Conservation (phyloP, 176 grass and related monocot genomes). For the Phyllostachys edulis region DNA sequence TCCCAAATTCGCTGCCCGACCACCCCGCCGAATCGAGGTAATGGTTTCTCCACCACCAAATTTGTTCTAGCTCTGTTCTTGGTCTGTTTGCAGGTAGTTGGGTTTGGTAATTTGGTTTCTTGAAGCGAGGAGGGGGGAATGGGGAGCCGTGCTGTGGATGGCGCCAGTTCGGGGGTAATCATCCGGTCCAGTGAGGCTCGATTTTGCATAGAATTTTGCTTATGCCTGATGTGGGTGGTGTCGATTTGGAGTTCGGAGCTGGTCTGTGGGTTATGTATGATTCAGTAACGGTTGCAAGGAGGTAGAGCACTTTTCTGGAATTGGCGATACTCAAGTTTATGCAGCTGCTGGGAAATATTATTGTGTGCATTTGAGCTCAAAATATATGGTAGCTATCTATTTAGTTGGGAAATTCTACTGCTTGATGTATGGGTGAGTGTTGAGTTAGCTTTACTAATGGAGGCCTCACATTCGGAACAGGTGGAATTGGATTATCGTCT, state of each 20-base stretch:
- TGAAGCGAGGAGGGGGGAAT: neutral
- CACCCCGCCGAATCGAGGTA: slow-evolving; percentile 9
- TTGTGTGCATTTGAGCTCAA: neutral
- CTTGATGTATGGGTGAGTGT: neutral
- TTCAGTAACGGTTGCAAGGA: neutral
- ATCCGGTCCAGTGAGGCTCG: neutral
- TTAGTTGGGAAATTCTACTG: neutral
- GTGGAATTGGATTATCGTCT: neutral
- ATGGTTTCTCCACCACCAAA: neutral
- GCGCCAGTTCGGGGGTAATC: neutral
- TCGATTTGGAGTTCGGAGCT: neutral
- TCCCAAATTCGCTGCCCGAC: neutral
- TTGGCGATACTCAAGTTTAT: neutral
- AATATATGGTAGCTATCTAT: neutral
- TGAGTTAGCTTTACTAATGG: neutral
- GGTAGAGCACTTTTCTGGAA: neutral
- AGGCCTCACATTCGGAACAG: neutral
- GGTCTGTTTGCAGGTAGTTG: neutral
- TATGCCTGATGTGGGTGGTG: neutral
- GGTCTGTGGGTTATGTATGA: neutral
- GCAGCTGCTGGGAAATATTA: neutral
- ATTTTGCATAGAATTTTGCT: neutral
- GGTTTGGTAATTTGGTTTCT: slow-evolving; percentile 10
- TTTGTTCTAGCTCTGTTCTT: neutral
- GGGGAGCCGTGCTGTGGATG: neutral